Evolutionary conservation across 139 green algal species (phyloP).

Genomic region (Gonium pectorale): DNA sequence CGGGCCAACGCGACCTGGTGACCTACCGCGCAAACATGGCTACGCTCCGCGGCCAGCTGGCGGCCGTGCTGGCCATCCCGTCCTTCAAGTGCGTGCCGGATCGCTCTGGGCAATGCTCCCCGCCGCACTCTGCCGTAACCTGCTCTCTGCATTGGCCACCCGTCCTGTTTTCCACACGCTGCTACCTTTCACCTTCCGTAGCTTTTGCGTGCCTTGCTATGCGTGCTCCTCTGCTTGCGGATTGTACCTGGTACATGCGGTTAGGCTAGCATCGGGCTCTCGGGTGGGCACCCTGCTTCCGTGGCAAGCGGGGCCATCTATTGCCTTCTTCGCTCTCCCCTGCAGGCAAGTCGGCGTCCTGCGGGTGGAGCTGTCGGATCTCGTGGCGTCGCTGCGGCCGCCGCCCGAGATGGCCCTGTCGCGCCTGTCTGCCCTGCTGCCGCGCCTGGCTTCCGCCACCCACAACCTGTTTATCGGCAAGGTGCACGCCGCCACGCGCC

Average conservation of each 20-base stretch:
- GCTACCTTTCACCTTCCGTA: no score
- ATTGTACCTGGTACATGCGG: no score
- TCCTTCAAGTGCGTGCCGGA: constrained; percentile 21
- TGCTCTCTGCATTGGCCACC: no score
- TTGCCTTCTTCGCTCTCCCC: neutral
- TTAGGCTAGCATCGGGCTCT: no score
- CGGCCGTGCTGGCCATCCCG: constrained; percentile 39
- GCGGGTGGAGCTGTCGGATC: constrained; percentile 49
- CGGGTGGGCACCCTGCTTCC: no score
- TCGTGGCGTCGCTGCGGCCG: constrained; percentile 62
- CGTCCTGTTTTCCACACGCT: no score
- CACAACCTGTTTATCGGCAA: constrained; percentile 71
- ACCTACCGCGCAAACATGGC: constrained; percentile 49
- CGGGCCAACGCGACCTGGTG: constrained; percentile 46
- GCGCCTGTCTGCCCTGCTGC: constrained; percentile 52
- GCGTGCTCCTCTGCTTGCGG: no score
- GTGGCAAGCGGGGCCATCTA: neutral
- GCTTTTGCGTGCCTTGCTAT: no score
- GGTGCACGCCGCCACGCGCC: constrained; percentile 28
- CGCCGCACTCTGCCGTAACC: no score
- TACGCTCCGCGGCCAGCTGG: constrained; percentile 49
- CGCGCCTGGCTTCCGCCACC: constrained; percentile 57
- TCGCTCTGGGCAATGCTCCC: no score
- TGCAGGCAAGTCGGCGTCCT: constrained; percentile 62
- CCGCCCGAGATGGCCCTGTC: constrained; percentile 60